Evolutionary conservation across 768 basidiomycete species (phyloP), one percentile per base, ranked within the genome.

Genomic region (Phanerodontia chrysosporium): DNA sequence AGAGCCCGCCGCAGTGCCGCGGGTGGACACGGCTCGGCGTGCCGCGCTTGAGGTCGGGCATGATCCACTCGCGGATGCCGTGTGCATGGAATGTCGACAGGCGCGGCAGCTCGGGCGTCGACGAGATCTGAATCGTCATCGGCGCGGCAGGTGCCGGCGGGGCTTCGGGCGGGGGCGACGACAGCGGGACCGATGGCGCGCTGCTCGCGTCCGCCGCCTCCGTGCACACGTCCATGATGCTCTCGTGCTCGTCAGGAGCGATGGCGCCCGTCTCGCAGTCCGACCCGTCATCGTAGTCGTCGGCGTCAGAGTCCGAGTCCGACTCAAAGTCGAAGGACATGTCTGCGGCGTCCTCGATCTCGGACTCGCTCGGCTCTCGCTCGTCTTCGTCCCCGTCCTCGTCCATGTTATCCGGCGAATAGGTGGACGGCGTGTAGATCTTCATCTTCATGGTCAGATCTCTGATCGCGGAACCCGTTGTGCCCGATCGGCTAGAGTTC

Each of bases 291-390:
- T 53, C 52, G 30, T 53, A 6, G 4, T 51, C 52, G 30, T 46
- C 51, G 4, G 4, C 45, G 51, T 53, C 39, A 27, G 36, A 32
- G 28, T 53, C 58, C 28, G 49, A 35, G 27, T 54, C 39, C 51
- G 6, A 9, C 30, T 60, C 59, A 30, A 57, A 25, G 16, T 60
- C 59, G 36, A 60, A 60, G 10, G 59, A 55, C 59, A 57, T 60
- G 49, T 60, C 55, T 13, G 53, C 55, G 18, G 42, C 54, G 25
- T 56, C 54, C 28, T 59, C 58, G 44, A 54, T 35, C 45, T 53
- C 58, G 29, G 45, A 48, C 51, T 54, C 51, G 39, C 14, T 59
- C 44, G 24, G 36, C 18, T 53, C 44, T 44, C 45, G 49, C 16
- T 59, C 58, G 28, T 25, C n/a, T 18, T 53, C 51, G 6, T 36